phyloP scores from a whole-genome alignment of 169 alveolate genomes.

The Neospora caninum region DNA sequence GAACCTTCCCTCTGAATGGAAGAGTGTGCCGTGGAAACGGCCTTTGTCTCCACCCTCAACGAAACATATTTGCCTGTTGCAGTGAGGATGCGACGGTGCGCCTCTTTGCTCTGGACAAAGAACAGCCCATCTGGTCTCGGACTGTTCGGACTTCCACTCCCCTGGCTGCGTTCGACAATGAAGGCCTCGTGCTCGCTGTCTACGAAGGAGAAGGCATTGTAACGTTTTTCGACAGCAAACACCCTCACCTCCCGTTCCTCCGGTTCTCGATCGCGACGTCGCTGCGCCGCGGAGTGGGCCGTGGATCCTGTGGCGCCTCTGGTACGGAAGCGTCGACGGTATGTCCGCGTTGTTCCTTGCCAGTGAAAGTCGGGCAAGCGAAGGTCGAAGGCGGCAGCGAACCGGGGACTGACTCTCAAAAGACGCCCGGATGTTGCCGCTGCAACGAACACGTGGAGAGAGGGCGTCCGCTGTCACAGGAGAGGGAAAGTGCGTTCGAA shows the following conservation, averaged over 20 bases:
- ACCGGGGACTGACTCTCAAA: background rate
- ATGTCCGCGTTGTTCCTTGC: background rate
- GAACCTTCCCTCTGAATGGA: background rate
- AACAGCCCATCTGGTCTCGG: conserved; percentile 18
- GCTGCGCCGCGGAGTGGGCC: background rate
- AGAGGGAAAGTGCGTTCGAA: background rate
- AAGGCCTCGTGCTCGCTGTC: background rate
- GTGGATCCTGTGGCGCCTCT: background rate
- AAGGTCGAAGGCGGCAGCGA: background rate
- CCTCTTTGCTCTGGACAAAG: conserved; percentile 10
- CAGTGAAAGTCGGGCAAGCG: background rate
- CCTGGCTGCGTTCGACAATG: background rate
- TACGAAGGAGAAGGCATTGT: background rate
- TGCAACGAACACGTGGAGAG: background rate
- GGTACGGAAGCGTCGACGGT: background rate
- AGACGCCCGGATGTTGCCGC: background rate
- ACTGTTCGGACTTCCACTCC: background rate
- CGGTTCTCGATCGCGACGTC: background rate
- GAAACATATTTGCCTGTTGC: background rate
- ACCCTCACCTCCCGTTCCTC: background rate
- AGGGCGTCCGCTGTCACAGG: background rate
- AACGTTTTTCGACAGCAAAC: background rate
- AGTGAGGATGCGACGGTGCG: background rate
- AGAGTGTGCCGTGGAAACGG: background rate
- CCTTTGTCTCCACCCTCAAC: background rate